Evolutionary conservation across 805 yeast genomes (phyloP), one percentile per base, ranked within the genome.

Genomic region (Starmerella vaccinii): DNA sequence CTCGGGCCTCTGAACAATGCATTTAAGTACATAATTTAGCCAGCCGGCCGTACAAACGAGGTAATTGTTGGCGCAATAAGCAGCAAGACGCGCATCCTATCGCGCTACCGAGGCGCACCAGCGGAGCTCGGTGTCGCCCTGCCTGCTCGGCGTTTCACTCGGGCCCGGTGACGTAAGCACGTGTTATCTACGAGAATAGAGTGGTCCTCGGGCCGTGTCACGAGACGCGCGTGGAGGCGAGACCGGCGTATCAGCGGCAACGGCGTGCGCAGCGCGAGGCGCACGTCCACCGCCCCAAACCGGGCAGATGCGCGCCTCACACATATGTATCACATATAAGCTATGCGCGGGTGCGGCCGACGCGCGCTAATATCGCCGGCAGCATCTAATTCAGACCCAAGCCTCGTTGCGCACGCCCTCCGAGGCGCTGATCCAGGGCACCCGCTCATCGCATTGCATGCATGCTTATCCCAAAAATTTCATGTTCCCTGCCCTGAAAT

Each of bases 401-500:
- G 43, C 43, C 29, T 10, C 43, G 43, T 23, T 39, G 43, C 4
- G 30, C 26, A 24, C 43, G 30, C 43, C 30, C 43, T 23, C 43
- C 43, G 43, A 39, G 43, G 43, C 43, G 43, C 23, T 24, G 22
- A 37, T 39, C 30, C 43, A 26, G 29, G 29, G 19, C 22, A n/a
- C 21, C 10, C n/a, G 30, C 21, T 8, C 30, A 21, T 5, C 45
- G 45, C 30, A 30, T 8, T 30, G 35, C 46, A 43, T 32, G 46
- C 38, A 21, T 29, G 46, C 46, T 30, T 37, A 40, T 22, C 33
- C 42, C 23, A 35, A 27, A 38, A 42, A 32, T 50, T 50, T 47
- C 50, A 47, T 3, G 13, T 41, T 41, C 54, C 54, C 23, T 16
- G 42, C 54, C 54, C 54, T 47, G 41, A 30, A 41, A 33, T 33